phyloP scores from a whole-genome alignment of 1,284 basidiomycete genomes.

The Mycena sp. region DNA sequence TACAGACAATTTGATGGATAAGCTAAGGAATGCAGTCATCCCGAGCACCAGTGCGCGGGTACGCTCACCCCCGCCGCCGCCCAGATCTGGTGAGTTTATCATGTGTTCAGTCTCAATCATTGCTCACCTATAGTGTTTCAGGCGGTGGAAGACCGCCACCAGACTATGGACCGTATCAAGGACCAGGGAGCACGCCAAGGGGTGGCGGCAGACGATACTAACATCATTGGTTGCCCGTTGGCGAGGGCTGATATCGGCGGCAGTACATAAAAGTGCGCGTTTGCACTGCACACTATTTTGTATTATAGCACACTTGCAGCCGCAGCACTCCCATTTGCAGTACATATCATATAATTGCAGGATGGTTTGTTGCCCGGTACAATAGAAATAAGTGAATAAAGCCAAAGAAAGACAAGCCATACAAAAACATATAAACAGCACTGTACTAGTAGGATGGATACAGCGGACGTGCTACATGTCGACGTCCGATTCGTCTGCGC shows the following conservation, averaged over 20 bases:
- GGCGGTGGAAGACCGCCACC: conserved; percentile 62
- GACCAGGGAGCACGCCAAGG: conserved; percentile 50
- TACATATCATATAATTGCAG: conserved; percentile 4
- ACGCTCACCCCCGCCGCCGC: conserved; percentile 54
- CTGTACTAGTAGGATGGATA: too few species aligned
- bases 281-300: too few species aligned
- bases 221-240: too few species aligned
- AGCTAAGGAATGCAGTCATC: conserved; percentile 81
- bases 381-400: conserved; percentile 27
- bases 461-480: conserved; percentile 3
- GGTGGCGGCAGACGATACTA: conserved; percentile 34
- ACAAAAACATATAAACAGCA: conserved; percentile 7
- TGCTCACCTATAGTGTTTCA: conserved; percentile 1
- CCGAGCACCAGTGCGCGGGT: conserved; percentile 68
- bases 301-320: too few species aligned
- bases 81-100: conserved; percentile 14
- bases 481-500: conserved; percentile 32
- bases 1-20: conserved; percentile 85
- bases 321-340: background rate
- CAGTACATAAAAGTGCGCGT: too few species aligned
- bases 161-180: conserved; percentile 77
- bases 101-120: background rate
- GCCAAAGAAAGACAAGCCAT: background rate
- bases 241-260: too few species aligned
- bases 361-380: conserved; percentile 18